A percentile compares a stretch with the other conserved stretches of the same genome.
These are phyloP conservation scores for Penicillium canariense DNA, from an alignment of 495 filamentous ascomycete genomes.

Conservation along the genomic window DNA sequence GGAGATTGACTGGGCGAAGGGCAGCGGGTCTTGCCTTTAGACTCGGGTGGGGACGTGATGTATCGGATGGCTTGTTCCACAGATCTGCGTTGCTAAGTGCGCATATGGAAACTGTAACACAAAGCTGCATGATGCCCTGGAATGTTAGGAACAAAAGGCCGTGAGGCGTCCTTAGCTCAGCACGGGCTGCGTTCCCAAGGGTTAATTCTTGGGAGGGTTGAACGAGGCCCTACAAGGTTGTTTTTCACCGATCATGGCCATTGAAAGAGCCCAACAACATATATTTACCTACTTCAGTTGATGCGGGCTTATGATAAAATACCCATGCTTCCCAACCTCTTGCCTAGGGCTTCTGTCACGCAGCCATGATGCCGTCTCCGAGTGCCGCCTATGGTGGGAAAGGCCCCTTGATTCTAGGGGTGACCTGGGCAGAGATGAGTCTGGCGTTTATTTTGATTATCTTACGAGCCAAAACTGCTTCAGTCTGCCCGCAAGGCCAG, in stretches of 20 bases:
- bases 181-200: background rate
- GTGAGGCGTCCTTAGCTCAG: background rate
- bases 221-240: background rate
- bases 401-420: conserved; percentile 24
- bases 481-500: conserved; percentile 13
- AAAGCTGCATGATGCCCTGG: background rate
- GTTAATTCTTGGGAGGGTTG: background rate
- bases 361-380: background rate
- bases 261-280: background rate
- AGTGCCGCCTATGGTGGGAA: conserved; percentile 19
- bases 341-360: background rate
- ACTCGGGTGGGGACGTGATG: background rate
- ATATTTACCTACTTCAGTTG: background rate
- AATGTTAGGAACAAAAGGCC: background rate
- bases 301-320: background rate
- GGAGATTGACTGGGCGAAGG: background rate
- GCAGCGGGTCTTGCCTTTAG: background rate
- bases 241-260: background rate
- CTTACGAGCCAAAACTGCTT: conserved; percentile 27
- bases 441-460: conserved; percentile 23
- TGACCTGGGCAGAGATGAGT: conserved; percentile 28
- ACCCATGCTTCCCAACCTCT: background rate
- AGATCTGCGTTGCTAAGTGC: background rate
- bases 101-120: background rate
- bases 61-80: background rate